Percentiles rank a stretch among this genome's conserved stretches.
Conservation (phyloP, 768 basidiomycete genomes). For the Gymnopilus junonius region DNA sequence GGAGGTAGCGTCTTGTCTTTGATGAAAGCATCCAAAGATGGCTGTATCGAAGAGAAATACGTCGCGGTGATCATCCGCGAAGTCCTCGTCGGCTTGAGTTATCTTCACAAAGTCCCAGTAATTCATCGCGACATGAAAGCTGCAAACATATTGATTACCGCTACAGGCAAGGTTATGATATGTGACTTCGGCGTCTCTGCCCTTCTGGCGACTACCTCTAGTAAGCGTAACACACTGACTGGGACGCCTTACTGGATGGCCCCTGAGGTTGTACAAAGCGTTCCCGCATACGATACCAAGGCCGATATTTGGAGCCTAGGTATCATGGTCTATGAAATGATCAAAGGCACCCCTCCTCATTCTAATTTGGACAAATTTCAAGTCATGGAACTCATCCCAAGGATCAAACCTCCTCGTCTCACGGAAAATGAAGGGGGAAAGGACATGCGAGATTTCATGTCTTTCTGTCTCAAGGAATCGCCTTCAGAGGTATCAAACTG, state of each 20-base stretch:
- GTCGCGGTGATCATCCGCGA: constrained; percentile 88
- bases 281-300: constrained; percentile 93
- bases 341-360: constrained; percentile 94
- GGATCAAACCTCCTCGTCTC: constrained; percentile 80
- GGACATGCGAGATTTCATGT: constrained; percentile 89
- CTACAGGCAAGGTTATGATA: constrained; percentile 89
- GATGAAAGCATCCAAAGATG: constrained; percentile 83
- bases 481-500: constrained; percentile 64
- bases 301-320: constrained; percentile 99
- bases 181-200: constrained; percentile 99
- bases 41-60: constrained; percentile 86
- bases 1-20: constrained; percentile 93
- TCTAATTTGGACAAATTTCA: constrained; percentile 83
- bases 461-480: constrained; percentile 79
- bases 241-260: constrained; percentile 99
- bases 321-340: constrained; percentile 95
- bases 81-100: constrained; percentile 82
- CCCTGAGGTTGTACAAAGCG: constrained; percentile 90
- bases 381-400: constrained; percentile 90
- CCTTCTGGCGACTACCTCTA: constrained; percentile 78
- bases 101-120: constrained; percentile 91
- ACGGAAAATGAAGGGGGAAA: constrained; percentile 79
- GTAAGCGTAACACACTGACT: constrained; percentile 95
- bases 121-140: constrained; percentile 99
- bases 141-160: constrained; percentile 92